Conservation (phyloP, 257 asterid species). For the Nicotiana sylvestris region DNA sequence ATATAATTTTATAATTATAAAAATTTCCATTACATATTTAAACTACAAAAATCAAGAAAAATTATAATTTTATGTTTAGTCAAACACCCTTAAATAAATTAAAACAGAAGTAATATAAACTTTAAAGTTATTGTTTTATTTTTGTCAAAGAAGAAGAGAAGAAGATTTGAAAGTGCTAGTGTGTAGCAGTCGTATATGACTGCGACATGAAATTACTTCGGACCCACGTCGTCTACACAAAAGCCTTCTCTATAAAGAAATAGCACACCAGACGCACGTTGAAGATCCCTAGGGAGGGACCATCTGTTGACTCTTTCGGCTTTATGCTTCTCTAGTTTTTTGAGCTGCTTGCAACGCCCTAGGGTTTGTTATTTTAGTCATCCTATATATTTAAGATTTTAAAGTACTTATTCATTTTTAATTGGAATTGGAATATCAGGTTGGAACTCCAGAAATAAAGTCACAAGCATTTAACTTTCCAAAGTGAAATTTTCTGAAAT, state of each 20-base stretch:
- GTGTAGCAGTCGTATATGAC: neutral
- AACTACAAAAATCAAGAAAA: too few relatives aligned
- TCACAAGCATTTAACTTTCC: too few relatives aligned
- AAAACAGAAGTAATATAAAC: too few relatives aligned
- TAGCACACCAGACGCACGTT: neutral
- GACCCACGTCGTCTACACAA: neutral
- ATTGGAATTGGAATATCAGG: too few relatives aligned
- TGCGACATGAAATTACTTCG: neutral
- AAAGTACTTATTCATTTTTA: too few relatives aligned
- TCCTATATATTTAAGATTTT: too few relatives aligned
- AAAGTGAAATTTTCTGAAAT: too few relatives aligned
- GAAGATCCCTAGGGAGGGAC: neutral
- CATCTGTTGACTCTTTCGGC: conserved; percentile 6
- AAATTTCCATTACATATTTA: too few relatives aligned
- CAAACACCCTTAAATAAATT: too few relatives aligned
- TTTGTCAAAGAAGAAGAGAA: neutral
- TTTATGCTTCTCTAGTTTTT: neutral
- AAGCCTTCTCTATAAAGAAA: neutral
- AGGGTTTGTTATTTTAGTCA: neutral
- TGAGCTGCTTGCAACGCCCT: neutral
- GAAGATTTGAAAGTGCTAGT: neutral
- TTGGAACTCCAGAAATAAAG: too few relatives aligned
- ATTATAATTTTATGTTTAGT: too few relatives aligned
- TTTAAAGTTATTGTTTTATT: neutral
- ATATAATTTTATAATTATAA: too few relatives aligned